phyloP scores from a whole-genome alignment of 2,329 filamentous ascomycete genomes.

The Lachnellula occidentalis region DNA sequence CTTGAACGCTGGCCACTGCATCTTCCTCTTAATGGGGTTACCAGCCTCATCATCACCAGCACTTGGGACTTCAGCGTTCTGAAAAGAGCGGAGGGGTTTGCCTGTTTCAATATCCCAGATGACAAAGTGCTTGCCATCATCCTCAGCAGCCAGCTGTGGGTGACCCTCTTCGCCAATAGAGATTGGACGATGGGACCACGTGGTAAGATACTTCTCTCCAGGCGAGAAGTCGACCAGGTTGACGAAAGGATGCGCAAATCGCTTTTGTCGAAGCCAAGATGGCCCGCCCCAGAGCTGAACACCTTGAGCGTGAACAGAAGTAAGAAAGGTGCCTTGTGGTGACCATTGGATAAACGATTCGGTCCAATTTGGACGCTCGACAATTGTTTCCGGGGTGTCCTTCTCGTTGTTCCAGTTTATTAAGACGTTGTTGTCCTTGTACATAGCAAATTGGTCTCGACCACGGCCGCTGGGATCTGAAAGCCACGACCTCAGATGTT shows the following conservation, averaged over 20 bases:
- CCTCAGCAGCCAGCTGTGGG: slow-evolving; percentile 77
- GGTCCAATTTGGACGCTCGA: slow-evolving; percentile 94
- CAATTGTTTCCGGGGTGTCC: slow-evolving; percentile 78
- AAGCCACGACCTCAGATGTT: slow-evolving; percentile 91
- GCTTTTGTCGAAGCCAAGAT: slow-evolving; percentile 83
- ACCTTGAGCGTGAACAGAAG: slow-evolving; percentile 91
- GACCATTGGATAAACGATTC: slow-evolving; percentile 99
- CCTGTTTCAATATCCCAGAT: slow-evolving; percentile 94
- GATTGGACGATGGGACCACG: slow-evolving; percentile 94
- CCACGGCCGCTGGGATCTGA: slow-evolving; percentile 73
- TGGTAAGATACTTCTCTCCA: slow-evolving; percentile 85
- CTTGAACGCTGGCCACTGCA: slow-evolving; percentile 98
- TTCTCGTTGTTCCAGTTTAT: slow-evolving; percentile 99
- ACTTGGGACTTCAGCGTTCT: slow-evolving; percentile 75
- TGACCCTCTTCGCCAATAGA: slow-evolving; percentile 84
- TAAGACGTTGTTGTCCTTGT: slow-evolving; percentile 83
- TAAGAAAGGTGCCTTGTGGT: slow-evolving; percentile 86
- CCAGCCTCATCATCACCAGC: slow-evolving; percentile 55
- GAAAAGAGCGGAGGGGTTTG: slow-evolving; percentile 87
- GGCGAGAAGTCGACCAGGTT: slow-evolving; percentile 97
- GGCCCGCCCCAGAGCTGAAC: slow-evolving; percentile 94
- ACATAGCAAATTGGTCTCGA: slow-evolving; percentile 94
- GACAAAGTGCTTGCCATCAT: slow-evolving; percentile 98
- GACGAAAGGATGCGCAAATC: slow-evolving; percentile 92
- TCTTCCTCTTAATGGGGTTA: slow-evolving; percentile 75